These are phyloP conservation scores for Polyporus tsugae DNA, from an alignment of 1,284 basidiomycete genomes.

Conservation along the genomic window DNA sequence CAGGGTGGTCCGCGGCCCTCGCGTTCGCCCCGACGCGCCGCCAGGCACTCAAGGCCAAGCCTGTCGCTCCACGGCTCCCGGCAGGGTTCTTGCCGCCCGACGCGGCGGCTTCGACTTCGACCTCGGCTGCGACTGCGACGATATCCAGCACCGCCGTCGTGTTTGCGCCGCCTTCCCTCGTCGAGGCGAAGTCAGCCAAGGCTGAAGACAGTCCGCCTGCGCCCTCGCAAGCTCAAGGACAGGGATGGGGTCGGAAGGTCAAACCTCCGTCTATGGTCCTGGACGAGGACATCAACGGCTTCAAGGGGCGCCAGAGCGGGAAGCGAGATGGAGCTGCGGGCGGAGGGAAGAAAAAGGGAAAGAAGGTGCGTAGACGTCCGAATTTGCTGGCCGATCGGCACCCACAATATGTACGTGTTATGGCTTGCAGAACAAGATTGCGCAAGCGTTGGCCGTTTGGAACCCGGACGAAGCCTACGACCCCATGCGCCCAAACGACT, in stretches of 20 bases:
- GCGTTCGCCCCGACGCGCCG: conserved; percentile 83
- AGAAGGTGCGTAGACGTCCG: conserved; percentile 58
- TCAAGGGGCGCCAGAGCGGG: conserved; percentile 62
- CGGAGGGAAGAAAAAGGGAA: conserved; percentile 61
- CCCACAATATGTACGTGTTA: neutral
- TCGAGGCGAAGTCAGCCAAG: conserved; percentile 49
- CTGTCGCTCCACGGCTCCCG: conserved; percentile 60
- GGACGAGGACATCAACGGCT: conserved; percentile 89
- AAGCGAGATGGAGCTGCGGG: conserved; percentile 50
- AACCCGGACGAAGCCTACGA: conserved; percentile 84
- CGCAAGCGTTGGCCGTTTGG: conserved; percentile 63
- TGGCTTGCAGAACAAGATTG: conserved; percentile 63
- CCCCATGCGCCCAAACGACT: conserved; percentile 84
- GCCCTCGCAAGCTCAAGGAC: conserved; percentile 38
- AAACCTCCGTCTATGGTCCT: conserved; percentile 90
- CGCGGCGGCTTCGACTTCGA: conserved; percentile 23
- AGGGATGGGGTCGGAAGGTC: conserved; percentile 85
- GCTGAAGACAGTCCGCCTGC: conserved; percentile 37
- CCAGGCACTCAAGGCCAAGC: conserved; percentile 62
- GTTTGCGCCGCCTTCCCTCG: conserved; percentile 71
- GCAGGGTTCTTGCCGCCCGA: conserved; percentile 51
- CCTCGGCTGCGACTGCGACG: conserved; percentile 37
- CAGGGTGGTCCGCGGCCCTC: conserved; percentile 88
- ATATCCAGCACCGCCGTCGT: conserved; percentile 78
- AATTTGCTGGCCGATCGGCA: neutral